Base-by-base conservation (phyloP, 495 filamentous ascomycete genomes). In the Hyaloscypha variabilis region DNA sequence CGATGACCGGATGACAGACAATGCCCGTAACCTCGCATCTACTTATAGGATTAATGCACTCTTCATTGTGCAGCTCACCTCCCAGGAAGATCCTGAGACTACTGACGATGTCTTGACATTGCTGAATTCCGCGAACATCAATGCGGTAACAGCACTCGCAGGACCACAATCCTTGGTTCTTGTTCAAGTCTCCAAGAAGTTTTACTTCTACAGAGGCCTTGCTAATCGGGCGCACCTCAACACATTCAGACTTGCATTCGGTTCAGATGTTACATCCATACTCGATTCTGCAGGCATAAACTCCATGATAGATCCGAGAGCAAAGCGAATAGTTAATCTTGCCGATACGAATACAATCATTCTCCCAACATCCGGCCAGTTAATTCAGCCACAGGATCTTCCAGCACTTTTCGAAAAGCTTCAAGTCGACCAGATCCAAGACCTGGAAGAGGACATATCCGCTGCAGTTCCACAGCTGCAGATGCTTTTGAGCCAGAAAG, bases 1-100 rank as follows among this genome's bases (percentile, higher is more conserved):
- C 23, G 63, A 73, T 42, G 71, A 71, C 29, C 60, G 62, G 53
- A 73, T 73, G 71, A 69, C 71, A 13, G 71, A 73, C 49, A 73
- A 69, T 66, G 63, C 71, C 29, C 59, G 71, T 8, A 73, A 71
- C 34, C 66, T 73, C 11, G 69, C 71, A 56, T 49, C 56, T 39
- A 10, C 57, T 13, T 70, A 61, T 29, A 66, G 71, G 67, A 66
- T 73, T 51, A 73, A 73, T 59, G 69, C 69, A 3, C 58, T 73
- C 23, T 73, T 71, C 60, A 72, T 73, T 54, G 30, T 73, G 24
- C 67, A 71, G 60, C 14, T 73, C 17, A 46, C 8, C 34, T n/a
- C n/a, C n/a, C n/a, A n/a, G n/a, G n/a, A n/a, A n/a, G n/a, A n/a
- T n/a, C n/a, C n/a, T n/a, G n/a, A n/a, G n/a, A n/a, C n/a, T n/a